A percentile compares a stretch with the other conserved stretches of the same genome.
phyloP scores from a whole-genome alignment of 192 early-diverging fungal species.

The Coemansia sp. region DNA sequence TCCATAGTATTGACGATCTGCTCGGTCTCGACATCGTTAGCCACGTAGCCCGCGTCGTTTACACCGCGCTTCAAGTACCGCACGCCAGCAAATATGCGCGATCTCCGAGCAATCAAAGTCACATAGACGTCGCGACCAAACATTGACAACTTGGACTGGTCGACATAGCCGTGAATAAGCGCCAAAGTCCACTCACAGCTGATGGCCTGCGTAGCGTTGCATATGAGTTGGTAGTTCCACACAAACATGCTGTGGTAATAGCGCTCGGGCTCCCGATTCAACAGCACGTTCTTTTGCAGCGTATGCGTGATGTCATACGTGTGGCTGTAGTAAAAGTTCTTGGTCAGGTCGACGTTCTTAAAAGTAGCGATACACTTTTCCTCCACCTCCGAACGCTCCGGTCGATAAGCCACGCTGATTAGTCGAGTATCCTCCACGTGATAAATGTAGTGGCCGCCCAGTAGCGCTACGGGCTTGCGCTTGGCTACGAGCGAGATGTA shows the following conservation, averaged over 20 bases:
- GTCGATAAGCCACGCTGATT: constrained; percentile 67
- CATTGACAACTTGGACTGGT: constrained; percentile 90
- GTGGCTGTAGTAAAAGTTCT: constrained; percentile 97
- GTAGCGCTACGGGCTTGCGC: constrained; percentile 78
- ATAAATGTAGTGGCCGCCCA: constrained; percentile 95
- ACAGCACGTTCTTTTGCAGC: constrained; percentile 73
- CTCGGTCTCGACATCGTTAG: constrained; percentile 98
- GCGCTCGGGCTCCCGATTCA: constrained; percentile 2
- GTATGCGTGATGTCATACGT: constrained; percentile 94
- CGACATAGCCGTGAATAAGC: constrained; percentile 93
- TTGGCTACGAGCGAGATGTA: constrained; percentile 88
- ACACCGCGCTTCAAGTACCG: constrained; percentile 94
- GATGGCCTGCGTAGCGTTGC: constrained; percentile 45
- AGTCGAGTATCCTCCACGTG: constrained; percentile 90
- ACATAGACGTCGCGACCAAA: constrained; percentile 89
- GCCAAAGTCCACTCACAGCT: constrained; percentile 51
- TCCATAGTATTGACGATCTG: constrained; percentile 93
- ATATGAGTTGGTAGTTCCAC: constrained; percentile 81
- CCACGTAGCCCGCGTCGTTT: constrained; percentile 94
- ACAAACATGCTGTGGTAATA: constrained; percentile 87
- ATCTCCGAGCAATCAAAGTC: constrained; percentile 92
- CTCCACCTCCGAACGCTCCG: constrained; percentile 76
- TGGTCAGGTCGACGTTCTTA: constrained; percentile 85
- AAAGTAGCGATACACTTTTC: constrained; percentile 78
- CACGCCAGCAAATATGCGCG: constrained; percentile 92